Percentiles rank a stretch among this genome's conserved stretches.
These are phyloP conservation scores for Xylaria nigripes DNA, from an alignment of 495 filamentous ascomycete species.

Conservation along the genomic window DNA sequence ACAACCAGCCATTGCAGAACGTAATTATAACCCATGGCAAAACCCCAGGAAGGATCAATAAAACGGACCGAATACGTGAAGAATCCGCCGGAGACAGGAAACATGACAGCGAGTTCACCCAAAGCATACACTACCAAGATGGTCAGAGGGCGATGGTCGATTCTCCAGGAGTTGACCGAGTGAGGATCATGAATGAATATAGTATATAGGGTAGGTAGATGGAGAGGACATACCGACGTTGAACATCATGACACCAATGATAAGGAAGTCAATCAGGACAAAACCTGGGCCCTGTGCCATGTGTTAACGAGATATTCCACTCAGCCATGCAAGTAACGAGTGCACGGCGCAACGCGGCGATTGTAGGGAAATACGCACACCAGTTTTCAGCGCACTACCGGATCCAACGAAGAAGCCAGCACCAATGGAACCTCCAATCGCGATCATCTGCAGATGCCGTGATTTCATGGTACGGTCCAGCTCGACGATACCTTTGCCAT, in stretches of 20 bases:
- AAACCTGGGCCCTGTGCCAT: slow-evolving; percentile 36
- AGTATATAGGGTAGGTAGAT: neutral
- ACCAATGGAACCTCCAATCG: slow-evolving; percentile 64
- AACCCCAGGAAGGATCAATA: slow-evolving; percentile 71
- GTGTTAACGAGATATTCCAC: neutral
- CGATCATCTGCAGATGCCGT: slow-evolving; percentile 68
- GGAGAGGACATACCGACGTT: slow-evolving; percentile 33
- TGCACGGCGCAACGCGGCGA: neutral
- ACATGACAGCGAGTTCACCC: slow-evolving; percentile 67
- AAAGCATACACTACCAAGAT: slow-evolving; percentile 52
- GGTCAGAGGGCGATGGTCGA: neutral
- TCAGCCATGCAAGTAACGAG: neutral
- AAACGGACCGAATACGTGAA: slow-evolving; percentile 65
- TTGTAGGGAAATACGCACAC: slow-evolving; percentile 24
- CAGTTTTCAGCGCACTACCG: slow-evolving; percentile 37
- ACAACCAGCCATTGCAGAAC: slow-evolving; percentile 56
- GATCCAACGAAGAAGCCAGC: slow-evolving; percentile 54
- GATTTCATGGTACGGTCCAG: slow-evolving; percentile 56
- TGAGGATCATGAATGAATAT: neutral
- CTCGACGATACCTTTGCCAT: slow-evolving; percentile 29
- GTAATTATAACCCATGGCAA: slow-evolving; percentile 83
- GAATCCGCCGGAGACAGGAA: slow-evolving; percentile 53
- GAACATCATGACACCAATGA: slow-evolving; percentile 49
- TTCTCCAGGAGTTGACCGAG: neutral
- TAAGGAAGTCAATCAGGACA: slow-evolving; percentile 46